Conservation (phyloP, 2,329 filamentous ascomycete genomes). For the Monilinia laxa region DNA sequence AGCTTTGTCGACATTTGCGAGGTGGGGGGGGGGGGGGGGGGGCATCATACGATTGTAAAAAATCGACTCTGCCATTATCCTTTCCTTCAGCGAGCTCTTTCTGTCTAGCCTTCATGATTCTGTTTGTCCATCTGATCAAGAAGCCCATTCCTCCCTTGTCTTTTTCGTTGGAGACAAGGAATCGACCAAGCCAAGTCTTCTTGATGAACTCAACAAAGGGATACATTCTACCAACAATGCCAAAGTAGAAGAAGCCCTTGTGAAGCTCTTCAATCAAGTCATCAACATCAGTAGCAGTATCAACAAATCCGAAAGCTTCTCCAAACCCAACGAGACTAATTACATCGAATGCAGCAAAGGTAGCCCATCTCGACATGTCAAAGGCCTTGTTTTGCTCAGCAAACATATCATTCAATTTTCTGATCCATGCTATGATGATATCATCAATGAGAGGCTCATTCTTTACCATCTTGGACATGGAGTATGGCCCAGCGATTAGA, state of each 20-base stretch:
- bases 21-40: background rate
- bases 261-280: conserved; percentile 56
- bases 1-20: background rate
- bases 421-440: conserved; percentile 46
- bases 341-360: conserved; percentile 52
- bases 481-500: conserved; percentile 52
- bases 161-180: conserved; percentile 53
- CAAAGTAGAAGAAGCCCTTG: conserved; percentile 41
- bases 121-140: conserved; percentile 58
- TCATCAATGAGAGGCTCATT: conserved; percentile 58
- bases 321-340: conserved; percentile 58
- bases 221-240: conserved; percentile 48
- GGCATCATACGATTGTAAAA: conserved; percentile 50
- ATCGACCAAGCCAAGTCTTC: conserved; percentile 52
- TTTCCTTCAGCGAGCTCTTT: conserved; percentile 49
- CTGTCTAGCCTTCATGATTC: conserved; percentile 50
- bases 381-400: too few relatives aligned
- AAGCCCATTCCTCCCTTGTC: conserved; percentile 55
- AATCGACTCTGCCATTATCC: conserved; percentile 48
- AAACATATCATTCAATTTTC: too few relatives aligned
- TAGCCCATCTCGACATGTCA: conserved; percentile 51
- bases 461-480: conserved; percentile 55
- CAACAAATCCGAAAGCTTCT: conserved; percentile 55
- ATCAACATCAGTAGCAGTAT: conserved; percentile 51
- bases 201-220: conserved; percentile 57